Conservation (phyloP, 768 basidiomycete species). For the Lactarius sanguifluus region DNA sequence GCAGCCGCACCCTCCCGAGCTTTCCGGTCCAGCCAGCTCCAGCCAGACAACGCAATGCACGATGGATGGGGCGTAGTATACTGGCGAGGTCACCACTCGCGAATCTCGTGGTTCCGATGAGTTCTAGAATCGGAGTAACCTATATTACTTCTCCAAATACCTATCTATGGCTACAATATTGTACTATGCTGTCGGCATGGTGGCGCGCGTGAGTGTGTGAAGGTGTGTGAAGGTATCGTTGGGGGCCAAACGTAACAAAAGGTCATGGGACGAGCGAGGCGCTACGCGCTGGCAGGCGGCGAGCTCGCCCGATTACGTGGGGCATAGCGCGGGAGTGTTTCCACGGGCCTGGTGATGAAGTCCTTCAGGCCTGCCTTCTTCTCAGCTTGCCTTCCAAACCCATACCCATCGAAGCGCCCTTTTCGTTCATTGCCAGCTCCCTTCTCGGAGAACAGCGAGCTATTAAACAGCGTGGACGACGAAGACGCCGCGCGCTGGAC, state of each 20-base stretch:
- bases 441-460: constrained; percentile 15
- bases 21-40: neutral
- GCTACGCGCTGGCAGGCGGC: constrained; percentile 3
- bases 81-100: neutral
- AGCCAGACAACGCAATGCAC: neutral
- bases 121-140: neutral
- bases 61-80: neutral
- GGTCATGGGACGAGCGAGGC: neutral
- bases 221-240: neutral
- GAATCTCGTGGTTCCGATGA: neutral
- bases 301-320: constrained; percentile 37
- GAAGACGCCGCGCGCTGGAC: constrained; percentile 25
- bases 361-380: constrained; percentile 67
- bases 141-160: constrained; percentile 4
- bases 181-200: neutral
- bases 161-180: constrained; percentile 23
- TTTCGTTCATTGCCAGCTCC: constrained; percentile 1
- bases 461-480: constrained; percentile 23
- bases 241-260: neutral
- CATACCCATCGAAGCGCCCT: constrained; percentile 48
- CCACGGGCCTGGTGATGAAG: constrained; percentile 31
- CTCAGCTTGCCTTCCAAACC: constrained; percentile 81
- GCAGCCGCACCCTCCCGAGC: neutral
- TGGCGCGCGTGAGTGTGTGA: neutral
- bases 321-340: constrained; percentile 26